A percentile compares a stretch with the other conserved stretches of the same genome.
These are phyloP conservation scores for Eucalyptus curtisii DNA, from an alignment of 345 rosid species.

Conservation along the genomic window DNA sequence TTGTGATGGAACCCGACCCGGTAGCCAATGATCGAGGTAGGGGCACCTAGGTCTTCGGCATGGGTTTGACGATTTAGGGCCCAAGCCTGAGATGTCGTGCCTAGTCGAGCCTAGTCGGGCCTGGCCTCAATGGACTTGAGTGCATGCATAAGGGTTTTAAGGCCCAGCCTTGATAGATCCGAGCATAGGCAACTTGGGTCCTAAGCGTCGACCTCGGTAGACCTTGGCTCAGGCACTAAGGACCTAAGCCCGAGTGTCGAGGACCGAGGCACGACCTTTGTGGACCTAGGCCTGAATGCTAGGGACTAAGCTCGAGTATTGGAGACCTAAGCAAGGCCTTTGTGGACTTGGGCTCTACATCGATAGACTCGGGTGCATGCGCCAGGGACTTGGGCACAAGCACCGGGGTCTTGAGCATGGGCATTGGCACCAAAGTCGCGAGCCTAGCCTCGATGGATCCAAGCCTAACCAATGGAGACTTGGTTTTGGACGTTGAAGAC, in stretches of 20 bases:
- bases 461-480: not conserved
- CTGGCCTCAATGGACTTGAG: not conserved
- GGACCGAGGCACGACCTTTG: not conserved
- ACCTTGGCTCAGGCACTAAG: not conserved
- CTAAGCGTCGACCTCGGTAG: accelerated
- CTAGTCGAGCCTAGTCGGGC: not conserved
- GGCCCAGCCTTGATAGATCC: not conserved
- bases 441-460: not conserved
- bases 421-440: accelerated
- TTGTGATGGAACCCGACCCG: accelerated
- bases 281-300: not conserved
- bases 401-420: accelerated
- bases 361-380: accelerated
- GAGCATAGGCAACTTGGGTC: not conserved
- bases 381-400: not conserved
- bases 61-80: not conserved
- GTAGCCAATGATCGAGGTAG: not conserved
- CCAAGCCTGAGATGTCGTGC: not conserved
- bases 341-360: not conserved
- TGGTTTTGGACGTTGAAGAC: not conserved
- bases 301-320: not conserved
- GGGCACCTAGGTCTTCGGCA: not conserved
- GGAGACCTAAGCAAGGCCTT: not conserved
- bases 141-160: not conserved
- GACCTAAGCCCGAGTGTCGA: not conserved